Conservation (phyloP, 257 asterid species). For the Lithospermum erythrorhizon region DNA sequence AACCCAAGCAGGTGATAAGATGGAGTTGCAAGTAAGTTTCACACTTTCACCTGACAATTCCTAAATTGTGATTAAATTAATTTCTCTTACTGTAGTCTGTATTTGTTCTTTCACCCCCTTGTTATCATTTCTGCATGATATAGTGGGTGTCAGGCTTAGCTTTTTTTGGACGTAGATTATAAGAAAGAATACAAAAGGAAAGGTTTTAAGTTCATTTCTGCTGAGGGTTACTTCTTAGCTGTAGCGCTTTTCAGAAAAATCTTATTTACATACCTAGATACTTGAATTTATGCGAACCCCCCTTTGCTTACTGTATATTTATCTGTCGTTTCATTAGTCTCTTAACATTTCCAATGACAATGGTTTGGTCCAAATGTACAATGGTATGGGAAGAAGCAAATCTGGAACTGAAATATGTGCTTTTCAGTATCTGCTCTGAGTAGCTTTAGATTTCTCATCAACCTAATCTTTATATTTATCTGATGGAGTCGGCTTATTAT, state of each 20-base stretch:
- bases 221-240: background rate
- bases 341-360: background rate
- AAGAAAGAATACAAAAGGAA: no score
- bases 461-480: background rate
- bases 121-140: background rate
- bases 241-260: no score
- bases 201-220: background rate
- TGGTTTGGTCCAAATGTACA: background rate
- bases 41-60: constrained; percentile 7
- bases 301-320: background rate
- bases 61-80: no score
- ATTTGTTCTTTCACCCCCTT: background rate
- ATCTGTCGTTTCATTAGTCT: background rate
- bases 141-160: background rate
- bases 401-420: background rate
- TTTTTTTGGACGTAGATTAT: no score
- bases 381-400: background rate
- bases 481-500: constrained; percentile 8
- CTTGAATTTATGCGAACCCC: background rate
- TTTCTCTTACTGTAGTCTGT: background rate
- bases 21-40: constrained; percentile 70
- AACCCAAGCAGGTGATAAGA: constrained; percentile 78
- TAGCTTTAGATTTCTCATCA: constrained; percentile 1
- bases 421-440: no score
- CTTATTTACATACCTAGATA: background rate